Base-by-base conservation (phyloP, 1,139 yeast genomes). In the Debaryomycetaceae sp. region DNA sequence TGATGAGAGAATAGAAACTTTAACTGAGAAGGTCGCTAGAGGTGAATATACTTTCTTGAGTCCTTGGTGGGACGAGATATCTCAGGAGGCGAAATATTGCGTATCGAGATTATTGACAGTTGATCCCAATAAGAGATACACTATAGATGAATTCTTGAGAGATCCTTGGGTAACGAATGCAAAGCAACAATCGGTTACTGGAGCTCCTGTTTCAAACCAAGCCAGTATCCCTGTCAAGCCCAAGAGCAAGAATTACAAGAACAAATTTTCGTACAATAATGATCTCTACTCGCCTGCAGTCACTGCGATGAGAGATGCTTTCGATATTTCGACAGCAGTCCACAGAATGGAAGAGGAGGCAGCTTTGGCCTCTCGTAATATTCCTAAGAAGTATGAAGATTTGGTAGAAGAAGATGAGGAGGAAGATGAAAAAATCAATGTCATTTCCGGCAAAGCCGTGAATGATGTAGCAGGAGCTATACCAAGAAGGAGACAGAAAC, bases 261-360 rank as follows among this genome's bases (percentile, higher is more conserved):
- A 63, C 49, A 65, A 60, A 48, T 60, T 48, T 43, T 49, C 50
- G 44, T 53, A 53, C 39, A 56, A 53, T 34, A 49, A 49, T 14
- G 65, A 51, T 20, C 49, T 77, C 52, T 85, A 84, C 56, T 84
- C 96, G 1, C 97, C 97, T 5, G 96, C 95, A 6, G 95, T 95
- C 0, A 88, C 85, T n/a, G 96, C 96, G 0, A 78, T 93, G 72
- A 84, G 90, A 56, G 99, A 93, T 58, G 97, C 96, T 7, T 91
- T 91, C 66, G 99, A 93, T 60, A 87, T 93, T 13, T 85, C 96
- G 17, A 84, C 95, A 47, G 97, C 97, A 0, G 96, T 93, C 6
- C 96, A 90, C 61, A 83, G 99, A 63, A 81, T 82, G 75, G 96
- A 91, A 36, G 96, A 88, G 66, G 97, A 89, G 59, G 84, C 84